Evolutionary conservation across 495 filamentous ascomycete species (phyloP).

Genomic region (Podospora anserina): DNA sequence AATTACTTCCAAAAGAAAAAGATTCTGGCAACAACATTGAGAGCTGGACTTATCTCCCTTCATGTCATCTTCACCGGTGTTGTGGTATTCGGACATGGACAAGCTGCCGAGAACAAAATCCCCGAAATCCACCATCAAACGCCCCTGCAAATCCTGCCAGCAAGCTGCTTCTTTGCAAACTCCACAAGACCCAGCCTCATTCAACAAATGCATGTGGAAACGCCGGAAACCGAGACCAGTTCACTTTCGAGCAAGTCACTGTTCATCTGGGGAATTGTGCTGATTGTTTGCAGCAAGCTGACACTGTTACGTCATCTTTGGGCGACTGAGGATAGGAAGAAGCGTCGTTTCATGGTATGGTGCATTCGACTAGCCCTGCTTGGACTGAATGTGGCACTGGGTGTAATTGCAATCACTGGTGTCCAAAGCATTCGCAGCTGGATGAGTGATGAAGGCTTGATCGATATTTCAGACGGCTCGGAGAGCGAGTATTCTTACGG

Average conservation of each 20-base stretch:
- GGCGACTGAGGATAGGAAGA: neutral
- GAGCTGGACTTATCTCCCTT: neutral
- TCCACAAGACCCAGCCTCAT: neutral
- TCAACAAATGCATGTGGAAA: neutral
- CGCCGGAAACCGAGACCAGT: neutral
- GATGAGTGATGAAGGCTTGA: neutral
- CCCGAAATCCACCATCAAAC: neutral
- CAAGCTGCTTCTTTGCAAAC: neutral
- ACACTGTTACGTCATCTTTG: neutral
- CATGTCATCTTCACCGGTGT: neutral
- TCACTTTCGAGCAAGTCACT: neutral
- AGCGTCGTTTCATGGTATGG: neutral
- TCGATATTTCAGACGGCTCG: neutral
- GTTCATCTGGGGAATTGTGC: neutral
- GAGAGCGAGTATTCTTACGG: neutral
- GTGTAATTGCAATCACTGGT: neutral
- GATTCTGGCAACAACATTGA: neutral
- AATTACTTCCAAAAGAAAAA: constrained; percentile 4
- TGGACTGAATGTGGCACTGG: neutral
- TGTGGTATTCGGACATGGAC: neutral
- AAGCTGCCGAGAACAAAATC: neutral
- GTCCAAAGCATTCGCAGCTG: neutral
- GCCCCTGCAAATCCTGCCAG: neutral
- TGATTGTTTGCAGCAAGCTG: neutral
- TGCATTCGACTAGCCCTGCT: neutral